A percentile compares a stretch with the other conserved stretches of the same genome.
Evolutionary conservation across 2,329 filamentous ascomycete genomes (phyloP).

Genomic region (Fusarium paranaense): DNA sequence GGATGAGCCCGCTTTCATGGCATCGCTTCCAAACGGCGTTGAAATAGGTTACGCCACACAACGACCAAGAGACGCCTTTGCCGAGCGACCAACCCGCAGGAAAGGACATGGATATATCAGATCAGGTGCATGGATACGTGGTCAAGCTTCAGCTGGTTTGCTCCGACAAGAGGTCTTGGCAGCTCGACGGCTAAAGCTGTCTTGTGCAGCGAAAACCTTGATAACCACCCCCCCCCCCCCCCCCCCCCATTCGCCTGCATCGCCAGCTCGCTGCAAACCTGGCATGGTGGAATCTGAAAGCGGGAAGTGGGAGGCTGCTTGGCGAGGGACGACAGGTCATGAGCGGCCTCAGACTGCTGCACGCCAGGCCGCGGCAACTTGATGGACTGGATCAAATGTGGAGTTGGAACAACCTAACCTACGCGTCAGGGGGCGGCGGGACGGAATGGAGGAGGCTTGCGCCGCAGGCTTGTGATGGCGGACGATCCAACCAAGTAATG

Average conservation of each 20-base stretch:
- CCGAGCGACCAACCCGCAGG: constrained; percentile 15
- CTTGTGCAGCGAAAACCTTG: constrained; percentile 22
- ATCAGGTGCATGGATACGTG: constrained; percentile 32
- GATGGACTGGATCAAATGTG: constrained; percentile 16
- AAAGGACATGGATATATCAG: constrained; percentile 10
- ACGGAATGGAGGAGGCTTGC: constrained; percentile 34
- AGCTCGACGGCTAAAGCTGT: constrained; percentile 7
- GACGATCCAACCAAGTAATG: constrained; percentile 32
- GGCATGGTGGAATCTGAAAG: constrained; percentile 19
- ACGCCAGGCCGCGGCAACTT: constrained; percentile 18
- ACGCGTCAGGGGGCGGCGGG: constrained; percentile 39
- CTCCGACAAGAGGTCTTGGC: neutral
- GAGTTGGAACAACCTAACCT: constrained; percentile 10
- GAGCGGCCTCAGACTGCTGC: constrained; percentile 1
- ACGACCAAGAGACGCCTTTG: constrained; percentile 31
- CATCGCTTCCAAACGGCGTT: constrained; percentile 17
- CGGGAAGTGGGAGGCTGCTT: constrained; percentile 34
- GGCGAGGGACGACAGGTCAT: constrained; percentile 14
- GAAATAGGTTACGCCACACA: constrained; percentile 28
- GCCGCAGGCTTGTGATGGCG: constrained; percentile 8
- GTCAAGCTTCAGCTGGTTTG: constrained; percentile 1
- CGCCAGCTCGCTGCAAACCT: constrained; percentile 11
- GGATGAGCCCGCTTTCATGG: constrained; percentile 23
- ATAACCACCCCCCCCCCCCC: constrained; percentile 2
- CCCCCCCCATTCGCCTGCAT: constrained; percentile 12